phyloP scores from a whole-genome alignment of 2,329 filamentous ascomycete species.

The Colletotrichum filicis region DNA sequence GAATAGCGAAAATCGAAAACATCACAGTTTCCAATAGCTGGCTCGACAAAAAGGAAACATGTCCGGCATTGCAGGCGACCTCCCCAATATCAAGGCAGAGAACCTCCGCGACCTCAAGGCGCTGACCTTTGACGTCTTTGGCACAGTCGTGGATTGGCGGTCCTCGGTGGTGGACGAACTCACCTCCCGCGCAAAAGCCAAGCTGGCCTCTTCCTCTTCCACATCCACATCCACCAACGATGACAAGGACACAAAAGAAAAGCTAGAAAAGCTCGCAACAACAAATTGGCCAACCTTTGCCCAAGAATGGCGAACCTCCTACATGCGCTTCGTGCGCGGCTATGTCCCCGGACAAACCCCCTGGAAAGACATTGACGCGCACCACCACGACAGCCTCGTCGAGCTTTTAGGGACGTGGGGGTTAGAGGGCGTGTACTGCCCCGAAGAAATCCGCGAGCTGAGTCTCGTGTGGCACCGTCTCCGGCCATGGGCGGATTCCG shows the following conservation, averaged over 20 bases:
- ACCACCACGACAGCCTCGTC: conserved; percentile 73
- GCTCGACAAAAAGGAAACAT: conserved; percentile 28
- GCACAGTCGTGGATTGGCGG: conserved; percentile 85
- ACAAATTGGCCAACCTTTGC: conserved; percentile 74
- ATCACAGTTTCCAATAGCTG: neutral
- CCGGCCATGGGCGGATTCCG: conserved; percentile 74
- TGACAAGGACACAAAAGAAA: conserved; percentile 53
- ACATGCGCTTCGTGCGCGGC: conserved; percentile 67
- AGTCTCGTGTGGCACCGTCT: conserved; percentile 79
- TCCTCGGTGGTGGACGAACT: conserved; percentile 72
- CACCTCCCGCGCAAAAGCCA: conserved; percentile 57
- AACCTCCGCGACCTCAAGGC: conserved; percentile 56
- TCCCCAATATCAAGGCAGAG: neutral
- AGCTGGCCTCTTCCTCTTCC: conserved; percentile 56
- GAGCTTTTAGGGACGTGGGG: conserved; percentile 66
- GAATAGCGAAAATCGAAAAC: no score
- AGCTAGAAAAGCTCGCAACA: conserved; percentile 59
- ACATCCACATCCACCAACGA: conserved; percentile 38
- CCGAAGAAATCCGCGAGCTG: conserved; percentile 74
- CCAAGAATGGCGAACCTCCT: conserved; percentile 75
- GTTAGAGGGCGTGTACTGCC: conserved; percentile 68
- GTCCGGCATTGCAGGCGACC: conserved; percentile 36
- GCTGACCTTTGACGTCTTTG: conserved; percentile 81
- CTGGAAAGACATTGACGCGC: conserved; percentile 79
- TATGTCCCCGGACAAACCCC: conserved; percentile 58